phyloP scores from a whole-genome alignment of 768 basidiomycete genomes.

The Tephrocybe rancida region DNA sequence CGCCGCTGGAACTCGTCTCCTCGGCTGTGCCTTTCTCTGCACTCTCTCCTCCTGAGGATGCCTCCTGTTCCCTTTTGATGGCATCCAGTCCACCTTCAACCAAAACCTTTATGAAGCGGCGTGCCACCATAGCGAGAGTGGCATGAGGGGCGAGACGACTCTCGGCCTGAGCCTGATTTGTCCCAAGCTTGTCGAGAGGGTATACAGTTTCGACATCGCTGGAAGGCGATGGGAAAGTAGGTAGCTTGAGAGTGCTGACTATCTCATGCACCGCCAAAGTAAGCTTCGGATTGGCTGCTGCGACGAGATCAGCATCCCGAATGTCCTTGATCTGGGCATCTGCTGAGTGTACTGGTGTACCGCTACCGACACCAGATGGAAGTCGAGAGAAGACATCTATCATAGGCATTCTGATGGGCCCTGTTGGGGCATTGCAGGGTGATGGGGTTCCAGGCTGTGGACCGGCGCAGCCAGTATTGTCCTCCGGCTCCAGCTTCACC shows the following conservation, averaged over 20 bases:
- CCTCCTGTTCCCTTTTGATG: constrained; percentile 33
- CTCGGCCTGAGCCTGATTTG: constrained; percentile 29
- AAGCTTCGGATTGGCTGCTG: constrained; percentile 33
- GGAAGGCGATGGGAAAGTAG: constrained; percentile 19
- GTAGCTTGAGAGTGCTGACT: constrained; percentile 26
- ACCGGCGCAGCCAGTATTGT: not conserved
- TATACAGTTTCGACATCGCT: constrained; percentile 14
- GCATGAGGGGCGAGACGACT: constrained; percentile 40
- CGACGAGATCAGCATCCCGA: constrained; percentile 22
- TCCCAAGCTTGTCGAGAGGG: constrained; percentile 32
- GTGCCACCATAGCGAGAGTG: constrained; percentile 35
- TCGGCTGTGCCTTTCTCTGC: constrained; percentile 15
- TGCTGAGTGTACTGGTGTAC: not conserved
- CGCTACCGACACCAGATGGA: not conserved
- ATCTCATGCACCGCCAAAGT: constrained; percentile 30
- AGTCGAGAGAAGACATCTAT: constrained; percentile 23
- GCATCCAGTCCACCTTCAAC: constrained; percentile 38
- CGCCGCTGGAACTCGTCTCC: constrained; percentile 16
- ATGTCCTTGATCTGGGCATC: not conserved
- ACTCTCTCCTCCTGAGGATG: constrained; percentile 18
- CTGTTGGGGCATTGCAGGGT: constrained; percentile 15
- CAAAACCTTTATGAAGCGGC: constrained; percentile 36
- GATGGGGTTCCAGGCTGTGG: not conserved
- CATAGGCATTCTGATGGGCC: constrained; percentile 30
- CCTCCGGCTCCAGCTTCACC: constrained; percentile 1